A percentile compares a stretch with the other conserved stretches of the same genome.
Evolutionary conservation across 2,329 filamentous ascomycete genomes (phyloP).

Genomic region (Xylariaceae sp.): DNA sequence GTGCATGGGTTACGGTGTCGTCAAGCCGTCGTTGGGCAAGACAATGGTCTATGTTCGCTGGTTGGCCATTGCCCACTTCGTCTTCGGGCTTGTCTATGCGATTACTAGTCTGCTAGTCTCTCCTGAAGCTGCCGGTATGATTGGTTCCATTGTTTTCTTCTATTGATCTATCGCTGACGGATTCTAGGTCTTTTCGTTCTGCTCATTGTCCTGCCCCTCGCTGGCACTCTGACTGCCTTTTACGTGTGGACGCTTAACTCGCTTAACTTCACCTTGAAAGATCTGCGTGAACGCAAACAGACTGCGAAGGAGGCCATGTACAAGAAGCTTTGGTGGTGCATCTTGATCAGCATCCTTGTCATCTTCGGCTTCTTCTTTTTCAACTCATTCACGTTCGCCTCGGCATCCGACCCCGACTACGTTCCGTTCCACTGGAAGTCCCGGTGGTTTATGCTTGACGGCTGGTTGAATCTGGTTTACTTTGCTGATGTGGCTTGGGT

Average conservation of each 20-base stretch:
- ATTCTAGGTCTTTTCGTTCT: constrained; percentile 73
- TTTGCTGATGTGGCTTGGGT: constrained; percentile 88
- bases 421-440: constrained; percentile 97
- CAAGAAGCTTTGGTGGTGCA: constrained; percentile 97
- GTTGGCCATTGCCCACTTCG: constrained; percentile 85
- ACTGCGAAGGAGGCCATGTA: constrained; percentile 94
- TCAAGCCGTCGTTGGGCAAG: constrained; percentile 84
- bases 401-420: constrained; percentile 77
- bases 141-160: background rate
- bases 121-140: constrained; percentile 71
- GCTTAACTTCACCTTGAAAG: constrained; percentile 89
- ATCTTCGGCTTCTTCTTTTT: constrained; percentile 99
- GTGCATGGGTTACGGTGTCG: constrained; percentile 98
- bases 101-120: constrained; percentile 84
- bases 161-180: constrained; percentile 4
- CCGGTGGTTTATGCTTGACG: constrained; percentile 93
- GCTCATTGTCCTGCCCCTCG: constrained; percentile 86
- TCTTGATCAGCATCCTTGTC: constrained; percentile 83
- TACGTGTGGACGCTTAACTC: constrained; percentile 99
- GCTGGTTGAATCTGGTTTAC: constrained; percentile 96
- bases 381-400: constrained; percentile 93
- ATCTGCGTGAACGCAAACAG: constrained; percentile 90
- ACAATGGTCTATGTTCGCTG: constrained; percentile 93
- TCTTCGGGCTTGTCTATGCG: constrained; percentile 91
- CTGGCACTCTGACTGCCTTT: constrained; percentile 88